Evolutionary conservation across 2,329 filamentous ascomycete species (phyloP).

Genomic region (Fusarium cyanostomum): DNA sequence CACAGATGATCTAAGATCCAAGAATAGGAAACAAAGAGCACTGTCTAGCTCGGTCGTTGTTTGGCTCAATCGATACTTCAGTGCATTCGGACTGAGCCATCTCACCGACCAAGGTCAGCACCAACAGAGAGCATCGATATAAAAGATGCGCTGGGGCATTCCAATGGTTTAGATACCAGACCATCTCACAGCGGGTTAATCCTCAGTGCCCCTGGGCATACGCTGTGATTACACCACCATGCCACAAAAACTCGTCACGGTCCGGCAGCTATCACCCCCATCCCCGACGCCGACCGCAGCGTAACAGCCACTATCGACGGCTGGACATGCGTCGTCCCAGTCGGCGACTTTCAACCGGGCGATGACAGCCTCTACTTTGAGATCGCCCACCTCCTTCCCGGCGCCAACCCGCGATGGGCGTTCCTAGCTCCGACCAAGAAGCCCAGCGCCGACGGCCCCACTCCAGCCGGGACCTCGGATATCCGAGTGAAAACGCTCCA

Average conservation of each 20-base stretch:
- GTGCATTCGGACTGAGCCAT: too few species aligned
- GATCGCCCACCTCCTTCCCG: slow-evolving; percentile 38
- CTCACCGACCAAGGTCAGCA: slow-evolving; percentile 4
- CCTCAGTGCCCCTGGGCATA: too few species aligned
- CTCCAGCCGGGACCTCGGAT: slow-evolving; percentile 5
- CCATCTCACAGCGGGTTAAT: too few species aligned
- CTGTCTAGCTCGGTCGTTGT: not conserved
- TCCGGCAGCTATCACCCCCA: slow-evolving; percentile 30
- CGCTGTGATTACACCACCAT: slow-evolving; percentile 7
- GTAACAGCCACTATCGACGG: slow-evolving; percentile 32
- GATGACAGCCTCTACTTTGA: slow-evolving; percentile 37
- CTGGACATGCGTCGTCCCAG: slow-evolving; percentile 36
- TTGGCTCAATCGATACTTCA: too few species aligned
- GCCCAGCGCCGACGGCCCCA: not conserved
- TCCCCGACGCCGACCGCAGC: slow-evolving; percentile 33
- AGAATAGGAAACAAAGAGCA: not conserved
- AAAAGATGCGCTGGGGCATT: too few species aligned
- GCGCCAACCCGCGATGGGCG: slow-evolving; percentile 30
- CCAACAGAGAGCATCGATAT: not conserved
- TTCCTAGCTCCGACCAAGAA: slow-evolving; percentile 14
- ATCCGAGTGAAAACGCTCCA: slow-evolving; percentile 33
- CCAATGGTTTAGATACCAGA: too few species aligned
- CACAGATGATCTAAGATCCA: not conserved
- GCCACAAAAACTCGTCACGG: slow-evolving; percentile 37
- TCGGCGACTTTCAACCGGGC: slow-evolving; percentile 20